Conservation (phyloP, 2,329 filamentous ascomycete species). For the Hyphodiscus sp. region DNA sequence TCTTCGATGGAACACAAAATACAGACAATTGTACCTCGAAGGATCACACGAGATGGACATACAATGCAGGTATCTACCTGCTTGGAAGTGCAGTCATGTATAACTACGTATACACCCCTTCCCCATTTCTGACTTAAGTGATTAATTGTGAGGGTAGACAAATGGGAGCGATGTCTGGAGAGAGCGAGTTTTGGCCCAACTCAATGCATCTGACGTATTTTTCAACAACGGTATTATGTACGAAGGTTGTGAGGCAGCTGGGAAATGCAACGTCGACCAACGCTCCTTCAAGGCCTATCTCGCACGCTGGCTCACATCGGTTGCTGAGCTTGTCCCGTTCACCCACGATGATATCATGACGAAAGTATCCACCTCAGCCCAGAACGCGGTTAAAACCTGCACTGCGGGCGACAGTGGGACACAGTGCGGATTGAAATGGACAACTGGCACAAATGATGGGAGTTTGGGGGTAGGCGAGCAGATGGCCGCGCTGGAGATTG, state of each 20-base stretch:
- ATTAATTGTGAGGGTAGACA: constrained; percentile 17
- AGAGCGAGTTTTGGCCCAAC: constrained; percentile 47
- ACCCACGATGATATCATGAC: constrained; percentile 47
- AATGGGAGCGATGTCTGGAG: constrained; percentile 42
- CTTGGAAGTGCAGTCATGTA: constrained; percentile 45
- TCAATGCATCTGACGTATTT: constrained; percentile 47
- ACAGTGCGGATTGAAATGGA: constrained; percentile 58
- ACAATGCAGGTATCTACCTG: constrained; percentile 63
- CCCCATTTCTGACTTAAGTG: neutral
- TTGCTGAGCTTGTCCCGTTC: constrained; percentile 57
- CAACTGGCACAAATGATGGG: constrained; percentile 45
- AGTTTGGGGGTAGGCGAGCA: constrained; percentile 61
- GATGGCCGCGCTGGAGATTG: constrained; percentile 62
- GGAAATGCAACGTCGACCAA: constrained; percentile 56
- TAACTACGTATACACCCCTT: constrained; percentile 35
- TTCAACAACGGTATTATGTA: constrained; percentile 47
- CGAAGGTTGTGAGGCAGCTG: constrained; percentile 47
- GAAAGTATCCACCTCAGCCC: constrained; percentile 46
- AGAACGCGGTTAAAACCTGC: constrained; percentile 48
- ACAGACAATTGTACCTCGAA: constrained; percentile 50
- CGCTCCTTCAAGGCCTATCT: constrained; percentile 59
- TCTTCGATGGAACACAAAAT: constrained; percentile 57
- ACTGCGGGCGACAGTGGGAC: constrained; percentile 48
- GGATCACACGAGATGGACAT: constrained; percentile 60
- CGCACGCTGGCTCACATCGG: constrained; percentile 54